Conservation (phyloP, 805 yeast species). For the Kurtzmaniella cleridarum region DNA sequence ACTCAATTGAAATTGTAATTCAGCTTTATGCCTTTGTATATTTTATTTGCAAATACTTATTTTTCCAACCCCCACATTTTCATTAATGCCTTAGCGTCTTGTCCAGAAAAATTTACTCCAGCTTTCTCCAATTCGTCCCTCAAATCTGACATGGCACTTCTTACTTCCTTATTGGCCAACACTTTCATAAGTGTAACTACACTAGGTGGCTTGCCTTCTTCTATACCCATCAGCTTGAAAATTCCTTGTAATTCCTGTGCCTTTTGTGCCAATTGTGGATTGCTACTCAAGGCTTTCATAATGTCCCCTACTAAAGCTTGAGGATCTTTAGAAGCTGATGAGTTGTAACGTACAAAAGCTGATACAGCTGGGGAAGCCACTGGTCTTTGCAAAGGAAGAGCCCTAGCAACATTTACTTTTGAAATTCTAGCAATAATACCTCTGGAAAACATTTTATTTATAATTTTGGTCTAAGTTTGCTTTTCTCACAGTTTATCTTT, state of each 20-base stretch:
- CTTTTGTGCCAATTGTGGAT: conserved; percentile 27
- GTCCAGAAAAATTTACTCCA: conserved; percentile 24
- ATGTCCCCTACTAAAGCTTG: conserved; percentile 1
- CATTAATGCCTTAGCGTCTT: conserved; percentile 28
- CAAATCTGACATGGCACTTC: conserved; percentile 21
- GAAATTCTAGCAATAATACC: too few relatives aligned
- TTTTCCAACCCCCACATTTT: conserved; percentile 12
- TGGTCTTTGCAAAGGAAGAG: too few relatives aligned
- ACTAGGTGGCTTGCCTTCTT: conserved; percentile 23
- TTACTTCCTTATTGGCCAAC: conserved; percentile 31
- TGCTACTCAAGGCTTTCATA: conserved; percentile 11
- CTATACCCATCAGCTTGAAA: conserved; percentile 27
- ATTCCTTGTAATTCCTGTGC: conserved; percentile 26
- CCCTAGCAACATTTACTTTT: too few relatives aligned
- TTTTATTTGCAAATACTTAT: conserved; percentile 1
- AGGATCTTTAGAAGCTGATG: too few relatives aligned
- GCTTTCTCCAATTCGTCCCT: conserved; percentile 27
- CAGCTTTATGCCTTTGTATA: neutral
- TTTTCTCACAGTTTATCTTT: too few relatives aligned
- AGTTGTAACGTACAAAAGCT: too few relatives aligned
- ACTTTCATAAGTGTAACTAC: conserved; percentile 32
- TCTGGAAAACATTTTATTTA: too few relatives aligned
- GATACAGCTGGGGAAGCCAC: too few relatives aligned
- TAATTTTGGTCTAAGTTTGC: too few relatives aligned
- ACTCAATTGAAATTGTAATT: too few relatives aligned